Percentiles rank a stretch among this genome's conserved stretches.
phyloP scores from a whole-genome alignment of 192 early-diverging fungal genomes.

The Coemansia erecta region DNA sequence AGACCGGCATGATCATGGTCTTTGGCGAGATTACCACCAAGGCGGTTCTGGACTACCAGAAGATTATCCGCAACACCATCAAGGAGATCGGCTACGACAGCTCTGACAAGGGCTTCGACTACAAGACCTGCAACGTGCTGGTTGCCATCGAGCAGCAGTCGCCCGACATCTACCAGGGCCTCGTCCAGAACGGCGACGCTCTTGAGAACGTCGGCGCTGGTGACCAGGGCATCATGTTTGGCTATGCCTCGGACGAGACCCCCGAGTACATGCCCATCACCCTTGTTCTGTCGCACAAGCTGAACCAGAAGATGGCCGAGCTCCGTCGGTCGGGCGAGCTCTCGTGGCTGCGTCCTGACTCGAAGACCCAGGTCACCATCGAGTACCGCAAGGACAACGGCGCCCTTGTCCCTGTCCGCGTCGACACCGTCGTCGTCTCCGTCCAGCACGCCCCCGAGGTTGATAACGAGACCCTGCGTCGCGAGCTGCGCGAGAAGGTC shows the following conservation, averaged over 20 bases:
- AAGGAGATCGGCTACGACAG: slow-evolving; percentile 99
- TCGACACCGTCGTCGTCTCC: slow-evolving; percentile 97
- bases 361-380: slow-evolving; percentile 99
- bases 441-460: slow-evolving; percentile 94
- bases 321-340: slow-evolving; percentile 88
- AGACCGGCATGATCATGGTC: slow-evolving; percentile 99
- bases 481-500: slow-evolving; percentile 88
- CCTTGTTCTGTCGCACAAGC: slow-evolving; percentile 91
- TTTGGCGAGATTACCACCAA: slow-evolving; percentile 99
- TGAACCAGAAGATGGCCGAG: slow-evolving; percentile 95
- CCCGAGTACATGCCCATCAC: slow-evolving; percentile 99
- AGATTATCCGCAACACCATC: slow-evolving; percentile 98
- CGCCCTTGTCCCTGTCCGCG: slow-evolving; percentile 91
- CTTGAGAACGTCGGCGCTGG: slow-evolving; percentile 98
- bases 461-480: slow-evolving; percentile 77
- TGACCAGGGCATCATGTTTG: slow-evolving; percentile 96
- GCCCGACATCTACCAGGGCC: slow-evolving; percentile 97
- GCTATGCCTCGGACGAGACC: slow-evolving; percentile 98
- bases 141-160: slow-evolving; percentile 99
- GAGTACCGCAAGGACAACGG: slow-evolving; percentile 96
- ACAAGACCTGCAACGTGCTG: slow-evolving; percentile 99
- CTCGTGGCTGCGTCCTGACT: slow-evolving; percentile 95
- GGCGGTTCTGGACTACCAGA: slow-evolving; percentile 97
- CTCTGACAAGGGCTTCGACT: slow-evolving; percentile 99
- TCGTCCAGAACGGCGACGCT: slow-evolving; percentile 87